phyloP scores from a whole-genome alignment of 495 filamentous ascomycete genomes.

The Tetracladium setigerum region DNA sequence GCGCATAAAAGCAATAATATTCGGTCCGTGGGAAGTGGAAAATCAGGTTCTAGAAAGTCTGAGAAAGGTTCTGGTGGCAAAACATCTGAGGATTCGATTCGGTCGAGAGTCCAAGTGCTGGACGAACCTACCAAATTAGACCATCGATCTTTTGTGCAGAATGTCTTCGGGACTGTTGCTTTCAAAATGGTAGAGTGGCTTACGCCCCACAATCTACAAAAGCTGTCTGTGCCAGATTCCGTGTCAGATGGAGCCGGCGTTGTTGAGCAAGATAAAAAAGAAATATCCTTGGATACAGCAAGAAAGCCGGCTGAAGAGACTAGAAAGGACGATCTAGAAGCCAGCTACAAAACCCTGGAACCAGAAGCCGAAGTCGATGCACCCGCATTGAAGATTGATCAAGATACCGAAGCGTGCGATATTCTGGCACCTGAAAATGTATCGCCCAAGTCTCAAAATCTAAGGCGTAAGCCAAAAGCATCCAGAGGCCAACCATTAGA shows the following conservation, averaged over 20 bases:
- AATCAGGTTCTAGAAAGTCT: no score
- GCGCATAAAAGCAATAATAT: background rate
- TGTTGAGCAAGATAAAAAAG: background rate
- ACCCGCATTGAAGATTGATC: no score
- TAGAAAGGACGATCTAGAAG: background rate
- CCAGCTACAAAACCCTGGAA: no score
- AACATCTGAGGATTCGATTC: background rate
- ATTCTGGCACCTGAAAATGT: no score
- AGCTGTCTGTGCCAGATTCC: constrained; percentile 1
- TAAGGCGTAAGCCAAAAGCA: no score
- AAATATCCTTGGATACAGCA: no score
- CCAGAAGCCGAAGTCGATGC: no score
- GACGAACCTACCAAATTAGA: constrained; percentile 52
- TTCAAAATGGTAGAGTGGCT: constrained; percentile 78
- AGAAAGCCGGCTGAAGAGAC: no score
- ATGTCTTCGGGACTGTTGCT: constrained; percentile 69
- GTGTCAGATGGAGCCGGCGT: background rate
- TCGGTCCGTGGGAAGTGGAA: background rate
- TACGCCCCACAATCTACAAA: constrained; percentile 35
- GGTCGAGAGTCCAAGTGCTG: background rate
- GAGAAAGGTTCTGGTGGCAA: constrained; percentile 2
- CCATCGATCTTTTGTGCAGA: constrained; percentile 77
- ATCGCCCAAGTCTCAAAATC: no score
- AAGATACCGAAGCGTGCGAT: no score
- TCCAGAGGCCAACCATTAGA: no score